Evolutionary conservation across 2,329 filamentous ascomycete species (phyloP).

Genomic region (Aspergillus calidoustus): DNA sequence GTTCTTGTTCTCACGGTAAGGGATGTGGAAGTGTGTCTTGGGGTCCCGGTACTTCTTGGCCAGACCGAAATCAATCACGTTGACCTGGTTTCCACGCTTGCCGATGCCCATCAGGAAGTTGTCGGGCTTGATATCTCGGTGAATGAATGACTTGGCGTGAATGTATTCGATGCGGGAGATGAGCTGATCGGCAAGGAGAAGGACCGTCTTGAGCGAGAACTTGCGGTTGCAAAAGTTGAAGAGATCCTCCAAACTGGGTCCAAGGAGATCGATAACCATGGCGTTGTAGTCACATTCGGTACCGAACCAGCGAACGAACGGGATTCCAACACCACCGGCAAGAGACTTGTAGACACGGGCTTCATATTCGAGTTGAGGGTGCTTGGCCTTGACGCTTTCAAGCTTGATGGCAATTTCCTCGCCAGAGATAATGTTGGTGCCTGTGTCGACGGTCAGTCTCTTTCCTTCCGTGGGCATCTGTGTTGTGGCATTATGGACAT

Average conservation of each 20-base stretch:
- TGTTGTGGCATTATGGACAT: slow-evolving; percentile 35
- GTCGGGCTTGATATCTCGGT: slow-evolving; percentile 99
- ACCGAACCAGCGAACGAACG: slow-evolving; percentile 99
- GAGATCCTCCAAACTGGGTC: slow-evolving; percentile 92
- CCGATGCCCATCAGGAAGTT: slow-evolving; percentile 99
- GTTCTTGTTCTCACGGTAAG: slow-evolving; percentile 99
- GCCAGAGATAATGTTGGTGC: slow-evolving; percentile 99
- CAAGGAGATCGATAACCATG: slow-evolving; percentile 97
- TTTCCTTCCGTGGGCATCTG: neutral
- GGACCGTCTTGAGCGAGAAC: slow-evolving; percentile 97
- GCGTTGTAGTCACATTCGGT: slow-evolving; percentile 99
- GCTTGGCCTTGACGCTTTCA: slow-evolving; percentile 98
- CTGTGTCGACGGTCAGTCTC: slow-evolving; percentile 48
- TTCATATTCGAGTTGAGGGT: slow-evolving; percentile 98
- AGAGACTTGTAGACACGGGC: slow-evolving; percentile 86
- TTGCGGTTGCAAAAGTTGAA: slow-evolving; percentile 99
- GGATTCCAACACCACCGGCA: slow-evolving; percentile 95
- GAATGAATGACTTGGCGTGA: slow-evolving; percentile 98
- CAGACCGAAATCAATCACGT: slow-evolving; percentile 97
- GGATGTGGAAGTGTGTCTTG: slow-evolving; percentile 99
- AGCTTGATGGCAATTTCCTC: slow-evolving; percentile 99
- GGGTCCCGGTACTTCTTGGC: slow-evolving; percentile 99
- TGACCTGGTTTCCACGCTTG: slow-evolving; percentile 99
- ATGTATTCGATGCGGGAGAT: slow-evolving; percentile 99
- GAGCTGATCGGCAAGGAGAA: slow-evolving; percentile 94